Base-by-base conservation (phyloP, 2,329 filamentous ascomycete genomes). In the Aquanectria penicillioides region DNA sequence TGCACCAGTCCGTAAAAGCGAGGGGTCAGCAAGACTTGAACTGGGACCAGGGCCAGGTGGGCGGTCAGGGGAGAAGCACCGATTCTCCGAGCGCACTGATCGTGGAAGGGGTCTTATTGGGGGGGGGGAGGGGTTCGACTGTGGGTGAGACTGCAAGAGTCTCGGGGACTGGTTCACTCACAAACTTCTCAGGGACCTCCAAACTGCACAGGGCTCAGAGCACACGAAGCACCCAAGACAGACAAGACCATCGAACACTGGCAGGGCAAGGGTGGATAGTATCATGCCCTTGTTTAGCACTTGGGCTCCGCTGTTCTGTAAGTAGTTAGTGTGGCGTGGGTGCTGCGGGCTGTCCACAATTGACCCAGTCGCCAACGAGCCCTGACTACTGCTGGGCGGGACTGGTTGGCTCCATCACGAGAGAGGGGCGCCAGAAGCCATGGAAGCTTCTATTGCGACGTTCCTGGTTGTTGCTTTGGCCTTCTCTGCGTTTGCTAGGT, bases 1-100 rank as follows among this genome's bases (percentile, higher is more conserved):
- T 59, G 52, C 64, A 40, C 57, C 63, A 50, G 47, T 68, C 40
- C 59, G 37, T 38, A 44, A 48, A 31, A 56, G 34, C 36, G 49
- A 55, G 59, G 53, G 59, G 47, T 48, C 50, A 57, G 44, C 25
- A 49, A 59, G 55, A 57, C 43, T 56, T 40, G 48, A 48, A 43
- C 36, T 17, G 37, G 48, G 48, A 41, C 56, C 54, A 43, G 56
- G 67, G 50, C 49, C 26, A 36, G 46, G 23, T 40, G 40, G 46
- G 46, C 43, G 52, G 36, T 43, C 52, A 57, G 48, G 55, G 55
- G 55, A 47, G 55, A 57, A 57, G 55, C 55, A 58, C 55, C 55
- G 48, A 58, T 23, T 53, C 55, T 58, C 48, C 55, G 55, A 58
- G 28, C 28, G n/a, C n/a, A n/a, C n/a, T n/a, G n/a, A n/a, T n/a